Base-by-base conservation (phyloP, 148 eudicot genomes). In the Polygonum aviculare region DNA sequence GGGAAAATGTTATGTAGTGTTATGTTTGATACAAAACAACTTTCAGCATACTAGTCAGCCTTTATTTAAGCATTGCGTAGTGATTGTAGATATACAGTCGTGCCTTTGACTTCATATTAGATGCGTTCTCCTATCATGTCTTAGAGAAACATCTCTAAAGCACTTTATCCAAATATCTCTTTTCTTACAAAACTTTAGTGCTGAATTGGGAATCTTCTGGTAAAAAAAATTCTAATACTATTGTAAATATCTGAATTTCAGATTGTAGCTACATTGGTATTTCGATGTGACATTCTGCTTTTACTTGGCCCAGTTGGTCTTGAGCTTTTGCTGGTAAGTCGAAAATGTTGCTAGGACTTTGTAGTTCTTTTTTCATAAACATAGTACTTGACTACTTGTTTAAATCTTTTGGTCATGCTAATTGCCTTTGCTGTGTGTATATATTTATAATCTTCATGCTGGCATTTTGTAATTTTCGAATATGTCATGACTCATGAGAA, bases 221-320 rank as follows among this genome's bases (percentile, higher is more conserved):
- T 2, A 10, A 19, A 48, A 16, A 81, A 74, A 51, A 33, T 10
- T 31, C 69, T 62, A 31, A 62, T 62, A 9, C 10, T 22, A 12
- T 49, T 67, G 5, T 62, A 5, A 5, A 22, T 80, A 79, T 78
- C 41, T 75, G 38, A 81, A 78, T 86, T 85, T 83, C 91, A 95
- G 98, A 83, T 89, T 83, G 85, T 87, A 76, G 94, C 96, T 44
- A 90, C 94, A 73, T 50, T 88, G 77, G 72, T 92, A 80, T 95
- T 95, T 85, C 84, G 98, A 85, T 95, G 98, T 72, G 98, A 95
- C 79, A 87, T 90, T 77, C 82, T 95, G 83, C 82, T 95, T 59
- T 87, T 95, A 70, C 89, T 90, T 55, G 79, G 94, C 62, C 96
- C 97, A 79, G 82, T 95, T 57, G 98, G 97, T 50, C 86, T 95